A percentile compares a stretch with the other conserved stretches of the same genome.
phyloP scores from a whole-genome alignment of 176 grass and related monocot genomes.

The Aegilops umbellulata region DNA sequence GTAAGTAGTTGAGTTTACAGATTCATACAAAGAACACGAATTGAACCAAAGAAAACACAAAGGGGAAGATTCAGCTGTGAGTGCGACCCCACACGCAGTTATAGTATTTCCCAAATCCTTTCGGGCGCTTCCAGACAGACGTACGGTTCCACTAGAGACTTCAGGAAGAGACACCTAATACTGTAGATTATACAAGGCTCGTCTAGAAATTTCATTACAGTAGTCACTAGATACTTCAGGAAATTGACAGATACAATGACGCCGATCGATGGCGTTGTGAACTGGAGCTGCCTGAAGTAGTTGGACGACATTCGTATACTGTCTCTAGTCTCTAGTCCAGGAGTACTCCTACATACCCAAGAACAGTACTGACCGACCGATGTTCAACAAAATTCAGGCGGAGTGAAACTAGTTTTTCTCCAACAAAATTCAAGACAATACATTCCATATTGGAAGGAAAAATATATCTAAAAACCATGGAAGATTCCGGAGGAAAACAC shows the following conservation, averaged over 20 bases:
- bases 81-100: neutral
- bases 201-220: neutral
- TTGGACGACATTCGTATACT: neutral
- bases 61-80: neutral
- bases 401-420: neutral
- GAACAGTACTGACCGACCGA: neutral
- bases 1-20: neutral
- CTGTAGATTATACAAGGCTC: neutral
- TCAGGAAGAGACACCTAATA: neutral
- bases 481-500: neutral
- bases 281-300: neutral
- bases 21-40: neutral
- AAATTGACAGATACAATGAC: neutral
- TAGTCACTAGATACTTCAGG: neutral
- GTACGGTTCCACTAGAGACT: neutral
- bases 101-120: neutral
- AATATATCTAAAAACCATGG: neutral
- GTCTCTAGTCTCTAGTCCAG: no score
- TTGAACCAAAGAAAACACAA: neutral
- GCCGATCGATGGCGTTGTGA: neutral
- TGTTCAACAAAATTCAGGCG: neutral
- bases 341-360: neutral
- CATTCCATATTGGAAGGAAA: neutral
- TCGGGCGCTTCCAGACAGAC: neutral
- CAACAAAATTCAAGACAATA: neutral